These are phyloP conservation scores for Biancaea sappan DNA, from an alignment of 306 rosid genomes.

Conservation along the genomic window DNA sequence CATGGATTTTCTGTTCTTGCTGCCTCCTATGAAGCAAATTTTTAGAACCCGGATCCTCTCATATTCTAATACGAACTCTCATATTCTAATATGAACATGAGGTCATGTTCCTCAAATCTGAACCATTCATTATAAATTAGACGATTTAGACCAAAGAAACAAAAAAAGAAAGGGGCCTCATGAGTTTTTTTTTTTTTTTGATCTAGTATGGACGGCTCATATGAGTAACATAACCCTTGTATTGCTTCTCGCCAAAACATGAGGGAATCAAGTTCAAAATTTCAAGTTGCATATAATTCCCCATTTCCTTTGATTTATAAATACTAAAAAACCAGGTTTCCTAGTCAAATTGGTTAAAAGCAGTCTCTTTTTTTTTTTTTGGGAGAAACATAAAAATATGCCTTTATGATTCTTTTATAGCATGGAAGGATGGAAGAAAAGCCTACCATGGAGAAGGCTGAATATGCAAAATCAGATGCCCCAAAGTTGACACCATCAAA, in stretches of 20 bases:
- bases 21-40: not conserved
- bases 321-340: not conserved
- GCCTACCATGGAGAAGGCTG: slow-evolving; percentile 93
- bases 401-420: not conserved
- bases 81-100: too few relatives aligned
- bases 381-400: not conserved
- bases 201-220: too few relatives aligned
- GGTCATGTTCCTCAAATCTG: too few relatives aligned
- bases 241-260: too few relatives aligned
- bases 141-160: too few relatives aligned
- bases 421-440: slow-evolving; percentile 22
- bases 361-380: not conserved
- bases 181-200: too few relatives aligned
- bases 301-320: not conserved
- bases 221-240: too few relatives aligned
- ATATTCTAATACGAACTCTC: too few relatives aligned
- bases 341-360: not conserved
- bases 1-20: not conserved
- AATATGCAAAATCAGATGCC: slow-evolving; percentile 95
- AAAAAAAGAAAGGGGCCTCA: too few relatives aligned
- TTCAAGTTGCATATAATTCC: not conserved
- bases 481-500: slow-evolving; percentile 98
- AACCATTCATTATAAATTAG: too few relatives aligned
- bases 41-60: too few relatives aligned
- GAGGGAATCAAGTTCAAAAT: too few relatives aligned